Evolutionary conservation across 768 basidiomycete species (phyloP).

Genomic region (Psilocybe cubensis): DNA sequence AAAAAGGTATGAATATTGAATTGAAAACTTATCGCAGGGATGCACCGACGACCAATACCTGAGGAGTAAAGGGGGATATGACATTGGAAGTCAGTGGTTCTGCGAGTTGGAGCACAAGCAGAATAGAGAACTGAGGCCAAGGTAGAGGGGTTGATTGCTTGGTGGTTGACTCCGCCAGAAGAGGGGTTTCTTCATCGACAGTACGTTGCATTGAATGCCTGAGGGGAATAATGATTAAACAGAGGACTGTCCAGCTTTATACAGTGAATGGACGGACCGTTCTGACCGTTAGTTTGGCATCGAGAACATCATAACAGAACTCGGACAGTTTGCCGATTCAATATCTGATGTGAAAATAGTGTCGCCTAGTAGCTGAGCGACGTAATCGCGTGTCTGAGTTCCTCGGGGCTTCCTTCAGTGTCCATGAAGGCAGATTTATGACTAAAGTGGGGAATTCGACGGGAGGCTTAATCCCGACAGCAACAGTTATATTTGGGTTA

Average conservation of each 20-base stretch:
- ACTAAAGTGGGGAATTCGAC: no score
- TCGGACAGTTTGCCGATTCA: no score
- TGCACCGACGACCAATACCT: conserved; percentile 43
- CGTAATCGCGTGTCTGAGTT: no score
- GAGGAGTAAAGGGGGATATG: conserved; percentile 78
- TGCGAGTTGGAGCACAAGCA: conserved; percentile 74
- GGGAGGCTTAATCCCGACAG: no score
- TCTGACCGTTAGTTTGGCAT: no score
- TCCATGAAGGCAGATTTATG: no score
- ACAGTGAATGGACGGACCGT: background rate
- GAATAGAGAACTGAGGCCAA: conserved; percentile 68
- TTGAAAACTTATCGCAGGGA: background rate
- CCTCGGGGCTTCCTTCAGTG: no score
- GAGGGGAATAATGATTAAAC: conserved; percentile 73
- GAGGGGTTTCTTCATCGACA: conserved; percentile 64
- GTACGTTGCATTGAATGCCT: conserved; percentile 43
- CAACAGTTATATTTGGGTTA: no score
- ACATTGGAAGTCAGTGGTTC: conserved; percentile 80
- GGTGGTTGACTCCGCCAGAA: conserved; percentile 44
- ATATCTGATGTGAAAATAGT: no score
- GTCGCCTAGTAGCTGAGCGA: no score
- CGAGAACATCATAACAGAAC: no score
- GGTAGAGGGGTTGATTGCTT: conserved; percentile 61
- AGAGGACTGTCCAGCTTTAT: background rate
- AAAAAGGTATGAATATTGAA: background rate